A percentile compares a stretch with the other conserved stretches of the same genome.
These are phyloP conservation scores for Periconia macrospinosa DNA, from an alignment of 2,329 filamentous ascomycete genomes.

Conservation along the genomic window DNA sequence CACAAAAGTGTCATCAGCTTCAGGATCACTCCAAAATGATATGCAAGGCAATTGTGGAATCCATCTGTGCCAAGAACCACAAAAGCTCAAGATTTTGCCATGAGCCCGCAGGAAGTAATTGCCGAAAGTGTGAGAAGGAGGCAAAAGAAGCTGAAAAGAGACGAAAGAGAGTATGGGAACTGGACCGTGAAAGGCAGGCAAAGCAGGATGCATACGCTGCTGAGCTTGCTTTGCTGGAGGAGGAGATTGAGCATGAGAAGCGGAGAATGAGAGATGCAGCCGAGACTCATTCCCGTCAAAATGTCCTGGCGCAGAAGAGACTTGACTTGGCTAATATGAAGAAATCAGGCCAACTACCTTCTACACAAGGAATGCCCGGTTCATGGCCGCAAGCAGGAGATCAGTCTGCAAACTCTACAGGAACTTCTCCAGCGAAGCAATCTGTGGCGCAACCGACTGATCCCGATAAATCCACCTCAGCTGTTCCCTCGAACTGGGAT, in stretches of 20 bases:
- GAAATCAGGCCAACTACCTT: slow-evolving; percentile 6
- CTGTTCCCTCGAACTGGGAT: slow-evolving; percentile 11
- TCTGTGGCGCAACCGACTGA: neutral
- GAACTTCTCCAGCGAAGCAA: neutral
- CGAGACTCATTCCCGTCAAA: slow-evolving; percentile 51
- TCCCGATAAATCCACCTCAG: neutral
- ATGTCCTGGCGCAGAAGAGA: slow-evolving; percentile 50
- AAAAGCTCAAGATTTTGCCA: slow-evolving; percentile 53
- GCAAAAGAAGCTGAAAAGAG: slow-evolving; percentile 49
- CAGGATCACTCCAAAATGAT: slow-evolving; percentile 60
- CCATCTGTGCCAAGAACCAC: slow-evolving; percentile 59
- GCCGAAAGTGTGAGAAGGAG: slow-evolving; percentile 57
- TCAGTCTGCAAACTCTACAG: neutral
- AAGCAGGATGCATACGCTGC: slow-evolving; percentile 50
- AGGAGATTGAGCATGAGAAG: slow-evolving; percentile 56
- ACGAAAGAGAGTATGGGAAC: slow-evolving; percentile 50
- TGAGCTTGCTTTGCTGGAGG: slow-evolving; percentile 54
- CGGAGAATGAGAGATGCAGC: slow-evolving; percentile 47
- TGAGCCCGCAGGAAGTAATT: slow-evolving; percentile 41
- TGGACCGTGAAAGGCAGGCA: slow-evolving; percentile 53
- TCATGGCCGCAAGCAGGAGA: neutral
- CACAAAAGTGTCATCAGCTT: slow-evolving; percentile 63
- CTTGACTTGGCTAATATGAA: slow-evolving; percentile 51
- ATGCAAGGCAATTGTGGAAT: slow-evolving; percentile 49
- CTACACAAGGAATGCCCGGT: neutral